These are phyloP conservation scores for Ramaria rubella DNA, from an alignment of 768 basidiomycete species.

Conservation along the genomic window DNA sequence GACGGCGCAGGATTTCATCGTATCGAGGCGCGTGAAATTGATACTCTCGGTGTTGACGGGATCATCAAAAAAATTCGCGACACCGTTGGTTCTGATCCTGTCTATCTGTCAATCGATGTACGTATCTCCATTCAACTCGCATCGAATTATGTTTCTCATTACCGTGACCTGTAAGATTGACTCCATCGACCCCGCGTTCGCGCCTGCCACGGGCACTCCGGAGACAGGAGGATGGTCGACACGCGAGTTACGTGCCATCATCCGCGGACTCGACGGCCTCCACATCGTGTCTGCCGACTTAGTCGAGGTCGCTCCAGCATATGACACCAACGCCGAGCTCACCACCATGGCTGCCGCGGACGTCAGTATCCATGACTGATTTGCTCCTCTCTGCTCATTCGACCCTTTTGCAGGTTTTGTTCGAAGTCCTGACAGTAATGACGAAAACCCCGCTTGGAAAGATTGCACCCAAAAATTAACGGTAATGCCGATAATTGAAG, in stretches of 20 bases:
- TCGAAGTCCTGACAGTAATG: conserved; percentile 73
- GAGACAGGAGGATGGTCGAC: conserved; percentile 79
- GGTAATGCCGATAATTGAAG: no score
- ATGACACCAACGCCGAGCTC: conserved; percentile 60
- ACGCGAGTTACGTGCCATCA: conserved; percentile 69
- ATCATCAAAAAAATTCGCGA: conserved; percentile 77
- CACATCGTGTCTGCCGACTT: conserved; percentile 76
- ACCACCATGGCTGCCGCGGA: conserved; percentile 61
- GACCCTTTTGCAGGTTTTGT: conserved; percentile 45
- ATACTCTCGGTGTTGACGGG: conserved; percentile 66
- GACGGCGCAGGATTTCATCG: conserved; percentile 73
- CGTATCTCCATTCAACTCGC: conserved; percentile 16
- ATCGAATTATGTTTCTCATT: background rate
- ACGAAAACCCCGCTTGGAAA: conserved; percentile 73
- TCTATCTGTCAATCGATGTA: conserved; percentile 76
- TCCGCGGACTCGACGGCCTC: conserved; percentile 69
- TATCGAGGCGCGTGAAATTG: conserved; percentile 81
- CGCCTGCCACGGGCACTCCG: conserved; percentile 79
- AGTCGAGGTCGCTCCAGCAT: conserved; percentile 80
- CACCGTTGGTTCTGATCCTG: conserved; percentile 66
- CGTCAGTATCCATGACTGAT: conserved; percentile 27
- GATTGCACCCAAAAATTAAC: conserved; percentile 18
- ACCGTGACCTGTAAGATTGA: conserved; percentile 45
- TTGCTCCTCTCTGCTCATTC: background rate
- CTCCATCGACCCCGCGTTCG: conserved; percentile 75